Base-by-base conservation (phyloP, 1,284 basidiomycete species). In the Xanthoconium separans region DNA sequence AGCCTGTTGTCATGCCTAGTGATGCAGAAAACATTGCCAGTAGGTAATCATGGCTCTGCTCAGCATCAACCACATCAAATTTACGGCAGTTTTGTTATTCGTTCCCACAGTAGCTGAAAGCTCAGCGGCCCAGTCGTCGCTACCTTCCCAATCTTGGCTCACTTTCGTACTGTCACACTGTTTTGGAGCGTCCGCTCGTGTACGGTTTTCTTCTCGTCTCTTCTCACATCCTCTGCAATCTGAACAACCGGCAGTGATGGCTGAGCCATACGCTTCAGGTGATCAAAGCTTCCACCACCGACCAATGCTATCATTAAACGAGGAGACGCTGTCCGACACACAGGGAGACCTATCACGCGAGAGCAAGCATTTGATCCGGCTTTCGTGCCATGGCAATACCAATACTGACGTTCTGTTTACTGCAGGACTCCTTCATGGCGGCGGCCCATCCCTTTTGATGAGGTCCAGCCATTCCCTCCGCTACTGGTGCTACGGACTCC, bases 401-500 rank as follows among this genome's bases (percentile, higher is more conserved):
- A 8, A 34, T 15, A 34, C 22, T n/a, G 31, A 46, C 44, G 16
- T 6, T 24, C 2, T 16, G 27, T 20, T 34, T 13, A 30, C 34
- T 15, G 15, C 31, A 54, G 53, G 5, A 7, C 50, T 45, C 40
- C 36, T 53, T 22, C 2, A 22, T 5, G 4, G 16, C 7, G 29
- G 22, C 8, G 2, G 1, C 22, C 22, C 22, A 6, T 6, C 24
- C 2, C 18, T 29, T 16, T 20, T 15, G 1, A 8, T 20, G 2
- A 16, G 20, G 29, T 3, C n/a, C 0, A 11, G 24, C 9, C 27
- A n/a, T 30, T 4, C 41, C 18, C 49, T 57, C 27, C 46, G 27
- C 18, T 46, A 29, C 39, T 50, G 40, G 56, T 58, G 50, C 16
- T 50, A 54, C 22, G 36, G 40, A 16, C 51, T 58, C n/a, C 57